These are phyloP conservation scores for Epichloe bromicola DNA, from an alignment of 2,329 filamentous ascomycete genomes.

Conservation along the genomic window DNA sequence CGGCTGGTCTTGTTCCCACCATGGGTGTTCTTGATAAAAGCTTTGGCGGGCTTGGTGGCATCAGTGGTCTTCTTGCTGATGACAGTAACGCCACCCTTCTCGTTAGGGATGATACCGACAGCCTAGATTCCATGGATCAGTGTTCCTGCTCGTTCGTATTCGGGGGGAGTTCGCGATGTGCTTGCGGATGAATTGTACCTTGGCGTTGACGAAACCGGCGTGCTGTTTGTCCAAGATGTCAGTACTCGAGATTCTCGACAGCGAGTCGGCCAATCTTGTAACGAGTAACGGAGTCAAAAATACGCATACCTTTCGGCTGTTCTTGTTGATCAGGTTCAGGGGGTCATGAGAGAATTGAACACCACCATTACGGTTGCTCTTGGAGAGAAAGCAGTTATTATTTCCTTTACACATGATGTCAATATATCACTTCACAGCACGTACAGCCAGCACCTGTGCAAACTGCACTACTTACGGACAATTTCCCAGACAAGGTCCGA, in stretches of 20 bases:
- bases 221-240: conserved; percentile 42
- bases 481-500: conserved; percentile 90
- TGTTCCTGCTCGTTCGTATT: conserved; percentile 1
- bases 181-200: conserved; percentile 43
- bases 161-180: not conserved
- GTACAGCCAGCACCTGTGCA: not conserved
- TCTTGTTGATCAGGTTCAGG: conserved; percentile 83
- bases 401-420: conserved; percentile 40
- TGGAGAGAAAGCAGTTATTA: conserved; percentile 85
- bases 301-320: conserved; percentile 67
- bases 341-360: conserved; percentile 88
- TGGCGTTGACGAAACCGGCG: conserved; percentile 84
- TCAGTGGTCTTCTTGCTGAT: conserved; percentile 72
- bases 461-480: conserved; percentile 63
- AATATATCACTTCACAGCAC: not conserved
- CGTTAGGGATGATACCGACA: conserved; percentile 60
- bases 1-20: conserved; percentile 59
- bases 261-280: not conserved
- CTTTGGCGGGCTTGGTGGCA: conserved; percentile 59
- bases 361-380: conserved; percentile 69
- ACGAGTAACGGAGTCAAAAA: not conserved
- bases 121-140: conserved; percentile 41
- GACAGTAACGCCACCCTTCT: conserved; percentile 70
- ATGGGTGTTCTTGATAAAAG: conserved; percentile 53
- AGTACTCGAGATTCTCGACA: conserved; percentile 15